Percentiles rank a stretch among this genome's conserved stretches.
phyloP scores from a whole-genome alignment of 2,329 filamentous ascomycete genomes.

The Parascedosporium putredinis region DNA sequence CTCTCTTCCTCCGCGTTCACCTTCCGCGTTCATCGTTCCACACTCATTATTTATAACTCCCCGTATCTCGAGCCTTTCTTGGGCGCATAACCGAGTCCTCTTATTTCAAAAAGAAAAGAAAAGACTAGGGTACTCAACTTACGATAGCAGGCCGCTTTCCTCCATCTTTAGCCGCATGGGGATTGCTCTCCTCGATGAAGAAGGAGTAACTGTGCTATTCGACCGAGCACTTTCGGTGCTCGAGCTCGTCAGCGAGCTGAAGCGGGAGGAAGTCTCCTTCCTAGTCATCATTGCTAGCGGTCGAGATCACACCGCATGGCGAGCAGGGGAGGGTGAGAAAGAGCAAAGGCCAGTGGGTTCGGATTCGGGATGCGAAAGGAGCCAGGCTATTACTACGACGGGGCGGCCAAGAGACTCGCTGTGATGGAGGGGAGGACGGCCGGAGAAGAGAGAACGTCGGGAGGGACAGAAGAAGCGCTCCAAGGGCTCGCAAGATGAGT shows the following conservation, averaged over 20 bases:
- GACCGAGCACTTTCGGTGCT: slow-evolving; percentile 58
- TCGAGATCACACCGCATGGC: background rate
- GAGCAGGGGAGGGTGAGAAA: background rate
- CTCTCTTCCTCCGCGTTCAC: too few species aligned
- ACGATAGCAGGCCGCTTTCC: slow-evolving; percentile 33
- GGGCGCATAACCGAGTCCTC: too few species aligned
- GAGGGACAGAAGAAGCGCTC: background rate
- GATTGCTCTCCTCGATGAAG: slow-evolving; percentile 13
- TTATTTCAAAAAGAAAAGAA: background rate
- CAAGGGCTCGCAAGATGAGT: background rate
- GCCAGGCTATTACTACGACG: too few species aligned
- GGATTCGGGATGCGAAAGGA: too few species aligned
- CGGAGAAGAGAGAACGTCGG: background rate
- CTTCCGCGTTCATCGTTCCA: too few species aligned
- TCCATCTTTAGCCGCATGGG: slow-evolving; percentile 26
- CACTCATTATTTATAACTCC: too few species aligned
- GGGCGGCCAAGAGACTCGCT: too few species aligned
- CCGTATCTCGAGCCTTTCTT: too few species aligned
- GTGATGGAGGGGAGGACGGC: too few species aligned
- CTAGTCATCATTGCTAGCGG: slow-evolving; percentile 48
- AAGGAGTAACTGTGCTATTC: slow-evolving; percentile 51
- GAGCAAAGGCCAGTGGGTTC: background rate
- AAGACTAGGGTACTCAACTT: slow-evolving; percentile 14
- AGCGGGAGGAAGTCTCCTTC: slow-evolving; percentile 52
- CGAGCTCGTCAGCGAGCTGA: slow-evolving; percentile 56